Percentiles rank a stretch among this genome's conserved stretches.
phyloP scores from a whole-genome alignment of 2,329 filamentous ascomycete genomes.

The Nemania bipapillata region DNA sequence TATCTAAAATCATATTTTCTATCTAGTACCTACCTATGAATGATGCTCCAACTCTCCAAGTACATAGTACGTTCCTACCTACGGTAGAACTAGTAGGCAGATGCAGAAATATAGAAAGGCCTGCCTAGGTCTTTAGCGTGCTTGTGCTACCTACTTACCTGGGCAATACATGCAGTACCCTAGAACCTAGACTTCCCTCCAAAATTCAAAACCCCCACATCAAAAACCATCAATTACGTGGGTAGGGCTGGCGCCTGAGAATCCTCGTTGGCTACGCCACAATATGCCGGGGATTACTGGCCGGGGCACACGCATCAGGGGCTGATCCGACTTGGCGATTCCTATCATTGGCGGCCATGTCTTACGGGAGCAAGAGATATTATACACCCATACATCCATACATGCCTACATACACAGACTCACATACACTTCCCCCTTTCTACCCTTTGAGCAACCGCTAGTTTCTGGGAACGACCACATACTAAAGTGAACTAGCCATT shows the following conservation, averaged over 20 bases:
- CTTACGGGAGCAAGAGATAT: constrained; percentile 1
- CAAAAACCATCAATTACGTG: constrained; percentile 25
- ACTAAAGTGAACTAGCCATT: background rate
- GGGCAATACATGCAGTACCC: constrained; percentile 11
- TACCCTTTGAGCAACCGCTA: background rate
- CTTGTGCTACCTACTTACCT: background rate
- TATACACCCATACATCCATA: too few species aligned
- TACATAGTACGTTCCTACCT: too few species aligned
- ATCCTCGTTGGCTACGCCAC: constrained; percentile 14
- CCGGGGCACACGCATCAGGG: constrained; percentile 11
- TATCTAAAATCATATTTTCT: too few species aligned
- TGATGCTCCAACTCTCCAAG: too few species aligned
- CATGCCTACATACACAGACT: too few species aligned
- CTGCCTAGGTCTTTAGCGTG: background rate
- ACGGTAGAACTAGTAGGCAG: background rate
- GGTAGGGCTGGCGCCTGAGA: constrained; percentile 32
- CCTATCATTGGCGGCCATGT: constrained; percentile 8
- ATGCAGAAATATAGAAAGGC: background rate
- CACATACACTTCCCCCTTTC: background rate
- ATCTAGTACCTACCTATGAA: background rate
- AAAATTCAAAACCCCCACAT: background rate
- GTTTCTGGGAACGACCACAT: background rate
- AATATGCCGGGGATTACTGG: background rate
- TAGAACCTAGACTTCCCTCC: background rate
- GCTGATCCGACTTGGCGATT: constrained; percentile 17